phyloP scores from a whole-genome alignment of 2,329 filamentous ascomycete species.

The Lachnellula hyalina region DNA sequence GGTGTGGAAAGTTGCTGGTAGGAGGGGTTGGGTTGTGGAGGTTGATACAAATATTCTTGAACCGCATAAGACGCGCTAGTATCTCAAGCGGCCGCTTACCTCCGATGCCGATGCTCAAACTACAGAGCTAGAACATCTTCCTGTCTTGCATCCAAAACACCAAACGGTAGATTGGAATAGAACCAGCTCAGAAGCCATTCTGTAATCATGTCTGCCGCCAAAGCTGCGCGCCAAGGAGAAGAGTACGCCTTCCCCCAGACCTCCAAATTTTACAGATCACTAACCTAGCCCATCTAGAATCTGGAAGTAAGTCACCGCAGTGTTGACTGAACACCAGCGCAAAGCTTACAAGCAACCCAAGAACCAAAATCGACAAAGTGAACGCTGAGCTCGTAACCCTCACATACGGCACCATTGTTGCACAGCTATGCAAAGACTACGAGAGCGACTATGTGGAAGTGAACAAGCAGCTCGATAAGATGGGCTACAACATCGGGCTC shows the following conservation, averaged over 20 bases:
- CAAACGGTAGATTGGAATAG: background rate
- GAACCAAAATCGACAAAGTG: constrained; percentile 93
- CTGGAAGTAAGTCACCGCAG: constrained; percentile 32
- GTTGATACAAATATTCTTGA: background rate
- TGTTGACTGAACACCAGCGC: background rate
- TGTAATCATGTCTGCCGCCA: constrained; percentile 46
- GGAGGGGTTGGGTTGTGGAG: background rate
- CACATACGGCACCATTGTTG: constrained; percentile 96
- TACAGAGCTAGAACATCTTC: background rate
- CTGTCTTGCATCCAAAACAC: background rate
- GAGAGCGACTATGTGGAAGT: constrained; percentile 91
- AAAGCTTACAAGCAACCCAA: constrained; percentile 39
- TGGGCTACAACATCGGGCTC: constrained; percentile 98
- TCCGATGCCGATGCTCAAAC: background rate
- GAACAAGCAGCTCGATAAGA: constrained; percentile 96
- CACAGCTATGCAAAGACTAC: constrained; percentile 94
- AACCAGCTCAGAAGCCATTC: background rate
- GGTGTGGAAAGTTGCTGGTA: background rate
- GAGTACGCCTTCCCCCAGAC: constrained; percentile 49
- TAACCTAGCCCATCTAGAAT: constrained; percentile 28
- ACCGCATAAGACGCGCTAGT: background rate
- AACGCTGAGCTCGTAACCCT: constrained; percentile 96
- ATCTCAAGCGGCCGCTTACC: background rate
- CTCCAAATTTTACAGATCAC: constrained; percentile 5
- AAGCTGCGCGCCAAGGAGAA: constrained; percentile 66